A percentile compares a stretch with the other conserved stretches of the same genome.
These are phyloP conservation scores for Cryptococcus hybrid DNA, from an alignment of 1,284 basidiomycete species.

Conservation along the genomic window DNA sequence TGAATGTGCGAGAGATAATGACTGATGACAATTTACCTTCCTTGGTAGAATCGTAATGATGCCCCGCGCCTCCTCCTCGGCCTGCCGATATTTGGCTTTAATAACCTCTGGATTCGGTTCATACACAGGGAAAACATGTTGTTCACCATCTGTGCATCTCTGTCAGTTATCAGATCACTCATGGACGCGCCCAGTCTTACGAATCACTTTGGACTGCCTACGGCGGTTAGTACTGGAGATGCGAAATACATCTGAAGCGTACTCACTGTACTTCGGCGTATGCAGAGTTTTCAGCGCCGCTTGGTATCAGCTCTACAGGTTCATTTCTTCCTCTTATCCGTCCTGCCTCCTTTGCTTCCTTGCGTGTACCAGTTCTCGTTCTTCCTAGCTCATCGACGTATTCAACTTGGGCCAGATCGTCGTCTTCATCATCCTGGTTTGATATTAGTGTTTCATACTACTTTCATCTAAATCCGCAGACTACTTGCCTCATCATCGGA, in stretches of 20 bases:
- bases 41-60: constrained; percentile 75
- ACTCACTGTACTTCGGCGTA: constrained; percentile 49
- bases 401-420: constrained; percentile 38
- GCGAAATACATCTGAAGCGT: background rate
- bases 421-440: constrained; percentile 54
- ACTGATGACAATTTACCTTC: constrained; percentile 57
- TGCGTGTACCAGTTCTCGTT: constrained; percentile 41
- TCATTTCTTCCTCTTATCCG: constrained; percentile 8
- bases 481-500: constrained; percentile 11
- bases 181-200: constrained; percentile 34
- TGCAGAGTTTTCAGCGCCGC: constrained; percentile 22
- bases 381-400: constrained; percentile 50
- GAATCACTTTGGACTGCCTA: constrained; percentile 61
- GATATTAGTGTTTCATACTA: background rate
- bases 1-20: background rate
- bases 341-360: constrained; percentile 42
- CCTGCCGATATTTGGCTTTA: constrained; percentile 71
- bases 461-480: background rate
- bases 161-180: background rate
- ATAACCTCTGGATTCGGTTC: constrained; percentile 76
- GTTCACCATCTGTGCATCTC: constrained; percentile 61
- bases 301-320: constrained; percentile 4
- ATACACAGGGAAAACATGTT: constrained; percentile 78
- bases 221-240: background rate
- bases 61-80: constrained; percentile 64